A percentile compares a stretch with the other conserved stretches of the same genome.
These are phyloP conservation scores for Neurospora sp. DNA, from an alignment of 495 filamentous ascomycete species.

Conservation along the genomic window DNA sequence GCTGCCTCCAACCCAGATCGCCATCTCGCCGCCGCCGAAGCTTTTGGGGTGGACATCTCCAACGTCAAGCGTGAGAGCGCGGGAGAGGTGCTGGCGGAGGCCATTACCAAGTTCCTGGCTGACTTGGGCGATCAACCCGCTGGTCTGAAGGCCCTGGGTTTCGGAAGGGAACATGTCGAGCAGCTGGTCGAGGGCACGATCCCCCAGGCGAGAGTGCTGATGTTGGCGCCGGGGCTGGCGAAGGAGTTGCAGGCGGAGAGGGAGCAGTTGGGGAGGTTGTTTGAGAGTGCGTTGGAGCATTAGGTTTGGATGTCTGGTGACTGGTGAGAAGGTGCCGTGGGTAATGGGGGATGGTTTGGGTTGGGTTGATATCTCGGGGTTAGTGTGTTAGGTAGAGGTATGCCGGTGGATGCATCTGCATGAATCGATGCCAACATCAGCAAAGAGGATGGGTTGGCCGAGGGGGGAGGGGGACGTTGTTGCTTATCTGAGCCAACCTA, in stretches of 20 bases:
- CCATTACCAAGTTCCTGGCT: conserved; percentile 66
- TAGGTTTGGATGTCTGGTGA: conserved; percentile 3
- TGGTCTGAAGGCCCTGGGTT: conserved; percentile 77
- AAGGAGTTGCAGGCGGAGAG: conserved; percentile 56
- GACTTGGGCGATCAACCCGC: conserved; percentile 82
- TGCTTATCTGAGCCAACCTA: neutral
- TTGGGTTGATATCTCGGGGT: neutral
- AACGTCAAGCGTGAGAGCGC: conserved; percentile 80
- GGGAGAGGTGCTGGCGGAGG: conserved; percentile 76
- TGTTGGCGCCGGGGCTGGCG: conserved; percentile 77
- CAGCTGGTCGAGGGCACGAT: conserved; percentile 86
- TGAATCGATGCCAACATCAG: neutral
- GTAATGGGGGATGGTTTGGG: neutral
- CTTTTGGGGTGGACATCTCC: conserved; percentile 80
- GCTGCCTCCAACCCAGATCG: conserved; percentile 83
- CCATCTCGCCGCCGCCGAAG: conserved; percentile 80
- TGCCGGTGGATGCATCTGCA: neutral
- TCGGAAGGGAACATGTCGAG: conserved; percentile 61
- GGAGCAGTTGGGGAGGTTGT: conserved; percentile 39
- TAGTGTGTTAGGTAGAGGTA: neutral
- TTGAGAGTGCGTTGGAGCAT: conserved; percentile 41
- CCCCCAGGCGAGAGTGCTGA: conserved; percentile 80
- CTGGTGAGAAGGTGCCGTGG: neutral
- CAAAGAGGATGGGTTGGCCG: neutral
- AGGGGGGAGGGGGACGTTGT: neutral